These are phyloP conservation scores for Yamadazyma scolyti DNA, from an alignment of 805 yeast genomes.

Conservation along the genomic window DNA sequence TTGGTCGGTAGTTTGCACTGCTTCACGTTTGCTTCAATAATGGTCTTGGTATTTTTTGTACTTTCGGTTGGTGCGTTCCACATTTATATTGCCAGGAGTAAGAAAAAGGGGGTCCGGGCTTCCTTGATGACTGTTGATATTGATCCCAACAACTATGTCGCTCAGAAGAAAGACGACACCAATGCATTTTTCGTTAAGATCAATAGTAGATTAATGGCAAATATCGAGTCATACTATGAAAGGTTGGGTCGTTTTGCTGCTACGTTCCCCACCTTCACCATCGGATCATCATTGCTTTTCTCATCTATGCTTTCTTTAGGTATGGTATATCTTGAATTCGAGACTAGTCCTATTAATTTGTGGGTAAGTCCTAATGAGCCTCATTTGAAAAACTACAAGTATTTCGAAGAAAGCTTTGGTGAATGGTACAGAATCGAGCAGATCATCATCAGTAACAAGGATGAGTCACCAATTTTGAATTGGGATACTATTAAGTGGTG, in stretches of 20 bases:
- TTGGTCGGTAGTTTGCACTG: conserved; percentile 65
- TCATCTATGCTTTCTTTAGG: conserved; percentile 51
- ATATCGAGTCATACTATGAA: conserved; percentile 36
- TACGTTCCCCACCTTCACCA: conserved; percentile 43
- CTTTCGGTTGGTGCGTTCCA: conserved; percentile 44
- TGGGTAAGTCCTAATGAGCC: conserved; percentile 86
- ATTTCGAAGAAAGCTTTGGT: conserved; percentile 79
- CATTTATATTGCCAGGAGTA: conserved; percentile 20
- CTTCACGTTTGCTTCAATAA: conserved; percentile 59
- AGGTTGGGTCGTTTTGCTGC: conserved; percentile 59
- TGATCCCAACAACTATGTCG: background rate
- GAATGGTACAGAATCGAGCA: conserved; percentile 91
- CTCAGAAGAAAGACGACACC: conserved; percentile 1
- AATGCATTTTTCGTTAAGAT: conserved; percentile 1
- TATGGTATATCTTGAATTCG: conserved; percentile 51
- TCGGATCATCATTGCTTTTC: conserved; percentile 21
- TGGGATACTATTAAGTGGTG: conserved; percentile 83
- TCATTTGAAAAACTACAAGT: conserved; percentile 62
- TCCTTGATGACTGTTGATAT: background rate
- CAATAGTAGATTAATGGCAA: conserved; percentile 1
- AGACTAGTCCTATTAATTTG: conserved; percentile 73
- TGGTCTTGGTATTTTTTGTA: conserved; percentile 40
- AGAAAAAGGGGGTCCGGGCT: conserved; percentile 2
- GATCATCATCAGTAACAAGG: conserved; percentile 54
- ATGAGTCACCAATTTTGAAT: conserved; percentile 61